Conservation (phyloP, 208 protist species). For the Trypanosoma cruzi region DNA sequence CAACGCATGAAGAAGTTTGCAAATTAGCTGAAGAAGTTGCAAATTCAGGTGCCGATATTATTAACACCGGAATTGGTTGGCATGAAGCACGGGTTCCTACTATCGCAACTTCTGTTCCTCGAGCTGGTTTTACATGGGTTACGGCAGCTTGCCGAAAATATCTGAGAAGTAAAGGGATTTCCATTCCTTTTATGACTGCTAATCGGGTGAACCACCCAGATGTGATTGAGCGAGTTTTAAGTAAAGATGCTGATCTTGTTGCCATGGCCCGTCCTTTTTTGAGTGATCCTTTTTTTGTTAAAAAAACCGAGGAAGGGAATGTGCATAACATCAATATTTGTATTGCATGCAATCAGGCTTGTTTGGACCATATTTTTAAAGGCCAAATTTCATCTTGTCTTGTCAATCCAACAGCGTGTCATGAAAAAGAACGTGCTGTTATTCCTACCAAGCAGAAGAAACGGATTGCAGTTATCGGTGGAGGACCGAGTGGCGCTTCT, state of each 20-base stretch:
- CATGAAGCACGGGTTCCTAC: conserved; percentile 90
- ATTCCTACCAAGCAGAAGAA: conserved; percentile 34
- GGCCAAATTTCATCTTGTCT: conserved; percentile 58
- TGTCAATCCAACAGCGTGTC: conserved; percentile 77
- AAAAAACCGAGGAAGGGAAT: conserved; percentile 51
- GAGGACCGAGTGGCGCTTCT: conserved; percentile 67
- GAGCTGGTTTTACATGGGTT: conserved; percentile 73
- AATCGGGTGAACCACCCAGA: conserved; percentile 85
- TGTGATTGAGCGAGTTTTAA: conserved; percentile 57
- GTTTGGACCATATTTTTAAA: conserved; percentile 82
- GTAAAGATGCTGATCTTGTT: conserved; percentile 72
- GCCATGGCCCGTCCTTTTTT: conserved; percentile 84
- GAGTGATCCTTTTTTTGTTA: conserved; percentile 74
- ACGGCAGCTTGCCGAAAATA: conserved; percentile 46
- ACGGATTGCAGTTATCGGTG: conserved; percentile 73
- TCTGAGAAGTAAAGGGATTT: conserved; percentile 44
- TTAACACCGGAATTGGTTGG: conserved; percentile 92
- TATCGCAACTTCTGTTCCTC: conserved; percentile 82
- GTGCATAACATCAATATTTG: conserved; percentile 86
- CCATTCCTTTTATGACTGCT: conserved; percentile 68
- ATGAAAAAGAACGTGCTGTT: conserved; percentile 51
- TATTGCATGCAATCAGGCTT: conserved; percentile 92
- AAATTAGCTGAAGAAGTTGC: conserved; percentile 65
- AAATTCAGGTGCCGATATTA: conserved; percentile 66
- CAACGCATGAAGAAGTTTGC: conserved; percentile 68